Evolutionary conservation across 2,329 filamentous ascomycete species (phyloP).

Genomic region (Anisogramma anomala): DNA sequence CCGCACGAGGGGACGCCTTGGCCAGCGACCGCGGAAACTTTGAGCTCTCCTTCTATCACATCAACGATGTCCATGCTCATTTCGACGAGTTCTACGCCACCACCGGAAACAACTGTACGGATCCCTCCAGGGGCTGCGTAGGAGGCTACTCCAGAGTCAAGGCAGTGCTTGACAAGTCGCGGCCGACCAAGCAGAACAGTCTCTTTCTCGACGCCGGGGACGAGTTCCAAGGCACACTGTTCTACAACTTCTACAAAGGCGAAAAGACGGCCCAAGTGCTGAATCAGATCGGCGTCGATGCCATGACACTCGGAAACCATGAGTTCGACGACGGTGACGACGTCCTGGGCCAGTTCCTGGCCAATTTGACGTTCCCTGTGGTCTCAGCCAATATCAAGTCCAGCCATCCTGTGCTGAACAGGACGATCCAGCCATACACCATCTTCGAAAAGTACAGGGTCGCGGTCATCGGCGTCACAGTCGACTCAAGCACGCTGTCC

Average conservation of each 20-base stretch:
- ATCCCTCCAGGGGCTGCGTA: constrained; percentile 45
- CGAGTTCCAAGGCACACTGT: constrained; percentile 58
- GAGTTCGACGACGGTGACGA: constrained; percentile 57
- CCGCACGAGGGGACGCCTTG: constrained; percentile 28
- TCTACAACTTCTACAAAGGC: constrained; percentile 54
- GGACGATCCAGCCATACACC: constrained; percentile 53
- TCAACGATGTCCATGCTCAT: constrained; percentile 59
- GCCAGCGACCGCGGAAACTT: constrained; percentile 35
- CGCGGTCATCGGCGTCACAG: constrained; percentile 54
- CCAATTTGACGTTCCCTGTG: constrained; percentile 54
- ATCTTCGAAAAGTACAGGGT: constrained; percentile 50
- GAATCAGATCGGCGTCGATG: constrained; percentile 54
- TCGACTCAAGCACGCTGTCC: constrained; percentile 46
- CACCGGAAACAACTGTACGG: constrained; percentile 47
- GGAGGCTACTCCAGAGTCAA: constrained; percentile 56
- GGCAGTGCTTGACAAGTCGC: constrained; percentile 44
- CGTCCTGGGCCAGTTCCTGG: constrained; percentile 47
- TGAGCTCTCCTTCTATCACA: constrained; percentile 54
- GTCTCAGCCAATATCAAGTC: constrained; percentile 52
- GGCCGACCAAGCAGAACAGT: constrained; percentile 46
- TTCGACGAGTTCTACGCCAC: constrained; percentile 50
- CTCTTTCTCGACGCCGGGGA: constrained; percentile 56
- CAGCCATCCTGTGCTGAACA: constrained; percentile 46
- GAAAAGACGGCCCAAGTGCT: constrained; percentile 58
- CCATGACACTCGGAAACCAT: constrained; percentile 57